Conservation (phyloP, 371 early-diverging fungal genomes). For the Rhizopus stolonifer region DNA sequence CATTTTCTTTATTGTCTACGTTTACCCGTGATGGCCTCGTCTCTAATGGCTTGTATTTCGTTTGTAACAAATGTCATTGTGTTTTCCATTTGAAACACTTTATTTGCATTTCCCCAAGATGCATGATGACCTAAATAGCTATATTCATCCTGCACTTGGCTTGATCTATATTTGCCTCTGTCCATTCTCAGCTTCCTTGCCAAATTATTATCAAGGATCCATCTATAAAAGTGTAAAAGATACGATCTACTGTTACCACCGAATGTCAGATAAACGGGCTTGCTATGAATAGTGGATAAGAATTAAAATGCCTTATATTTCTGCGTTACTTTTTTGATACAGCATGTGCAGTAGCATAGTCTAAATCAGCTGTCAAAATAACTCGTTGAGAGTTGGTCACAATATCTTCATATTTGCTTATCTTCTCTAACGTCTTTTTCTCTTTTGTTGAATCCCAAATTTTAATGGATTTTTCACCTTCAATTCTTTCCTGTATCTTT, state of each 20-base stretch:
- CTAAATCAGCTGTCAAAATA: slow-evolving; percentile 44
- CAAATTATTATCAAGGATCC: slow-evolving; percentile 34
- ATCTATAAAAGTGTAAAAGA: slow-evolving; percentile 40
- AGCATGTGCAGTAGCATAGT: slow-evolving; percentile 44
- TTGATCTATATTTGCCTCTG: slow-evolving; percentile 12
- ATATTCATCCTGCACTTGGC: slow-evolving; percentile 25
- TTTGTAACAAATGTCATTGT: slow-evolving; percentile 27
- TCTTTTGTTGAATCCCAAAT: slow-evolving; percentile 39
- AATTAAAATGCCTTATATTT: too few relatives aligned
- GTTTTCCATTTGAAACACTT: slow-evolving; percentile 26
- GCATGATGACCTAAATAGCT: slow-evolving; percentile 43
- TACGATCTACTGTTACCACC: slow-evolving; percentile 38
- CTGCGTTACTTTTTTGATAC: slow-evolving; percentile 33
- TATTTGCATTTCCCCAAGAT: slow-evolving; percentile 31
- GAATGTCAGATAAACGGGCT: slow-evolving; percentile 47
- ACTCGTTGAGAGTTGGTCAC: slow-evolving; percentile 28
- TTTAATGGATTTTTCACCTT: slow-evolving; percentile 10
- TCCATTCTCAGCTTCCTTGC: slow-evolving; percentile 41
- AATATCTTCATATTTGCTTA: slow-evolving; percentile 31
- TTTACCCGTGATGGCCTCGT: slow-evolving; percentile 37
- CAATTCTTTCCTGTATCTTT: slow-evolving; percentile 16
- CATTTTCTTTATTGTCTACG: slow-evolving; percentile 18
- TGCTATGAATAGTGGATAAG: slow-evolving; percentile 19
- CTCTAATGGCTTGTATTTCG: slow-evolving; percentile 25
- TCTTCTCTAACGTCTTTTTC: slow-evolving; percentile 13